Conservation (phyloP, 2,329 filamentous ascomycete species). For the Colletotrichum plurivorum region DNA sequence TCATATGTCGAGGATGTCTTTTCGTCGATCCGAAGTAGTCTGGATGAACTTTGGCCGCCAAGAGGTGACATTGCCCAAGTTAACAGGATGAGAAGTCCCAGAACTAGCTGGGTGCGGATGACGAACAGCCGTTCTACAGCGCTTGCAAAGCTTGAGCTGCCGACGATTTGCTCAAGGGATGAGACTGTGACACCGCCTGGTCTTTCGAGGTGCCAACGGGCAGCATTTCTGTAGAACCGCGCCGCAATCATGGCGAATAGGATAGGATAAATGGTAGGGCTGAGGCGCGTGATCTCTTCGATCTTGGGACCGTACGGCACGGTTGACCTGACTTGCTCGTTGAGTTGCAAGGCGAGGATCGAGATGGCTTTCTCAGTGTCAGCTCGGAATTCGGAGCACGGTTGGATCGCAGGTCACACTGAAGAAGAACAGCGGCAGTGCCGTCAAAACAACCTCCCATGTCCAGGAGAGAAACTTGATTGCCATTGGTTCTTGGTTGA, state of each 20-base stretch:
- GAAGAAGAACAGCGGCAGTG: no score
- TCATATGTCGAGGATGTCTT: no score
- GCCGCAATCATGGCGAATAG: slow-evolving; percentile 26
- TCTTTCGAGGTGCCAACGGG: slow-evolving; percentile 13
- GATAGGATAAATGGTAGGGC: slow-evolving; percentile 22
- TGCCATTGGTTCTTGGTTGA: no score
- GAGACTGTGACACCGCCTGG: slow-evolving; percentile 11
- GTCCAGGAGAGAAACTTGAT: no score
- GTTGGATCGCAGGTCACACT: no score
- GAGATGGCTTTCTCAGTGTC: neutral
- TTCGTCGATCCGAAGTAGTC: neutral
- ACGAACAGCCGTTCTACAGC: slow-evolving; percentile 11
- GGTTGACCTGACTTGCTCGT: neutral
- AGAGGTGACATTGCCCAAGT: slow-evolving; percentile 25
- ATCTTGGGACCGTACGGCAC: neutral
- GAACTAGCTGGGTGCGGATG: neutral
- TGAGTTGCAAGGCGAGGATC: neutral
- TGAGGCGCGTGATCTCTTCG: slow-evolving; percentile 19
- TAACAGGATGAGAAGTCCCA: neutral
- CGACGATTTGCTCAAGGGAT: slow-evolving; percentile 21
- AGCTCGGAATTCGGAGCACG: neutral
- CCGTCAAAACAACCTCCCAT: no score
- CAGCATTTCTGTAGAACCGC: slow-evolving; percentile 3
- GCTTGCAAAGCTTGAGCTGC: slow-evolving; percentile 27
- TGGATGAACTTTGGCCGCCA: slow-evolving; percentile 9